Percentiles rank a stretch among this genome's conserved stretches.
Evolutionary conservation across 495 filamentous ascomycete species (phyloP).

Genomic region (Sordaria brevicollis): DNA sequence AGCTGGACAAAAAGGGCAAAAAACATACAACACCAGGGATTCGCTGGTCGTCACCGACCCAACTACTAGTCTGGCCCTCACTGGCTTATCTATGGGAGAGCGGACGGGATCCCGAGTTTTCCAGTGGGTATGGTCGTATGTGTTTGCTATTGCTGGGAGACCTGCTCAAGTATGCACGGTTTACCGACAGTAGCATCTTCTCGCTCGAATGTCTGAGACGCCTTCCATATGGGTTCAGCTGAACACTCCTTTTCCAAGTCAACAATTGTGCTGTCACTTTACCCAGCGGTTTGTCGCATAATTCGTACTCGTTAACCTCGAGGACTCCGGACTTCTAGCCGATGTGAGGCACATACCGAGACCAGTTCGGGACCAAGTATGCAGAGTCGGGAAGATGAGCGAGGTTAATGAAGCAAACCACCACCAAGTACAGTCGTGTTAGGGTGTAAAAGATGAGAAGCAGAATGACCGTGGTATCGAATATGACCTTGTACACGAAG

Average conservation of each 20-base stretch:
- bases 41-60: conserved; percentile 21
- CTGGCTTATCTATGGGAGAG: conserved; percentile 36
- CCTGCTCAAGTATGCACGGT: neutral
- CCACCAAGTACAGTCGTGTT: neutral
- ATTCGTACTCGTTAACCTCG: neutral
- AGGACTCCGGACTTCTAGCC: neutral
- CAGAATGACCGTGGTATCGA: neutral
- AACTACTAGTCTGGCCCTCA: conserved; percentile 22
- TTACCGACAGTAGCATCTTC: neutral
- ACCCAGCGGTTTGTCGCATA: too few species aligned
- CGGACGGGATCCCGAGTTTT: conserved; percentile 42
- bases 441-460: neutral
- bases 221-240: neutral
- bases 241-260: neutral
- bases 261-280: too few species aligned
- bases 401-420: neutral
- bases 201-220: neutral
- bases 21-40: conserved; percentile 27
- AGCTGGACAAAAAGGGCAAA: neutral
- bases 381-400: neutral
- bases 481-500: neutral
- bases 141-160: neutral
- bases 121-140: conserved; percentile 4
- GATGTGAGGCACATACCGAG: neutral
- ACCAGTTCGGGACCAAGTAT: neutral